Base-by-base conservation (phyloP, 805 yeast genomes). In the Wickerhamomyces kurtzmanii region DNA sequence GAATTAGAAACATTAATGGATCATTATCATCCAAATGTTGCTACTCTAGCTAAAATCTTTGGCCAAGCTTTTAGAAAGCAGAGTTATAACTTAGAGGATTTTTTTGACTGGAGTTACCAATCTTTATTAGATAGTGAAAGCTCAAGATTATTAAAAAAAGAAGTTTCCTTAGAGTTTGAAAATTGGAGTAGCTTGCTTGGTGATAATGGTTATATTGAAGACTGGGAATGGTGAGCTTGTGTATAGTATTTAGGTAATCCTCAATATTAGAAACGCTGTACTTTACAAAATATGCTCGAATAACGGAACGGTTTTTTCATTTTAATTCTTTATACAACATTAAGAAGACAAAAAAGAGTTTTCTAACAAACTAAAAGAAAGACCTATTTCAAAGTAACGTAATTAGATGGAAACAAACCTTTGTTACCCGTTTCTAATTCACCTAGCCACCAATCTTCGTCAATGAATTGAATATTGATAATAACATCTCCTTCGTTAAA, bases 371-470 rank as follows among this genome's bases (percentile, higher is more conserved):
- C n/a, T n/a, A n/a, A n/a, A n/a, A n/a, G n/a, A n/a, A n/a, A n/a
- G n/a, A n/a, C n/a, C n/a, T n/a, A n/a, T n/a, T n/a, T n/a, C 29
- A 59, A 40, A n/a, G 53, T 31, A 21, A 91, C 97, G 49, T 82
- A 85, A 56, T 84, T 86, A 23, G 94, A 75, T 29, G 98, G 98
- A 75, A 89, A 87, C 31, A 89, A 62, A 32, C 91, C 91, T 40
- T 70, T 67, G 40, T 74, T 80, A 24, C 95, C 96, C 18, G 74
- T 58, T 32, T 55, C 65, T 42, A 77, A 65, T 36, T 71, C 75
- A 28, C 98, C 98, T 30, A 80, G 65, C 97, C 97, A 91, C 98
- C 98, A 91, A 50, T 84, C 95, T 25, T 84, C 95, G 43, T 86
- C 94, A 12, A 83, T 80, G 52, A 83, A 81, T 42, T 86, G 94